These are phyloP conservation scores for Dendrothele bispora DNA, from an alignment of 768 basidiomycete species.

Conservation along the genomic window DNA sequence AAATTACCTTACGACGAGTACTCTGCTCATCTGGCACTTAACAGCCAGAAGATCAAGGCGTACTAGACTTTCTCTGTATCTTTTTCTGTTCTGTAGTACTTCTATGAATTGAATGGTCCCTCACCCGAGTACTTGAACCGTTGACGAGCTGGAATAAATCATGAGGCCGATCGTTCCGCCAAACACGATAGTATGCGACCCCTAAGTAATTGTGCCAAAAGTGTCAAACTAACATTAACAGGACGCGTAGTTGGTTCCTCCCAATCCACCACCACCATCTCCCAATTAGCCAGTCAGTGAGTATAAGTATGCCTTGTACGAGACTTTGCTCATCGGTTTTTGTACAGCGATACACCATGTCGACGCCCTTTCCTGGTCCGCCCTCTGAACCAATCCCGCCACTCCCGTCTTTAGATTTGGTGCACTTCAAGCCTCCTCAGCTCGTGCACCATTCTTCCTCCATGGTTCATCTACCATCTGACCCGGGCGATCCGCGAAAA, in stretches of 20 bases:
- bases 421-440: not conserved
- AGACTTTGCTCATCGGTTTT: not conserved
- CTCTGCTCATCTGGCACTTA: constrained; percentile 87
- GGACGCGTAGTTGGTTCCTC: not conserved
- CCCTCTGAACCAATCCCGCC: constrained; percentile 5
- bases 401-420: not conserved
- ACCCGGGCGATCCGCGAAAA: constrained; percentile 26
- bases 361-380: constrained; percentile 1
- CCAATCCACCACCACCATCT: constrained; percentile 1
- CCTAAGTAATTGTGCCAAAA: not conserved
- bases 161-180: constrained; percentile 1
- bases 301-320: constrained; percentile 2
- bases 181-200: not conserved
- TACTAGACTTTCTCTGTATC: constrained; percentile 39
- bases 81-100: not conserved
- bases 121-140: too few species aligned
- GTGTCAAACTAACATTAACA: not conserved
- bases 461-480: not conserved
- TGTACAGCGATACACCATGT: not conserved
- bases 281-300: constrained; percentile 6
- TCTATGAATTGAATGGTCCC: constrained; percentile 1
- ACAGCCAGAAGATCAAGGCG: constrained; percentile 64
- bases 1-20: constrained; percentile 95
- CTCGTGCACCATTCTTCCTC: not conserved
- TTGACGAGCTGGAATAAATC: too few species aligned